Evolutionary conservation across 768 basidiomycete species (phyloP).

Genomic region (Galerina marginata): DNA sequence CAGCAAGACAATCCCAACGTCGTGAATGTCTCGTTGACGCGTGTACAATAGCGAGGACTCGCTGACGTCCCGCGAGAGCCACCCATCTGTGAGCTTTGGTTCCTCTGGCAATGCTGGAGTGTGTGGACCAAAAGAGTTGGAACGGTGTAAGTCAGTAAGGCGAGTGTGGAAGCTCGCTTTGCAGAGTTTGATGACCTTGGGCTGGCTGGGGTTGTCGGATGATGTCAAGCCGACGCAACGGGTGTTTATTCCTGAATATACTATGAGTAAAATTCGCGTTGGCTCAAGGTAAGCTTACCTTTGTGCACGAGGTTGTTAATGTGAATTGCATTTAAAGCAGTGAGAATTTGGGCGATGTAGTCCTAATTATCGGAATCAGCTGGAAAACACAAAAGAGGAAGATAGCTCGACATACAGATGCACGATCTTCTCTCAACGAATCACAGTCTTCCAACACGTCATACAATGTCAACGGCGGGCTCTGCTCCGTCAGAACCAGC

Average conservation of each 20-base stretch:
- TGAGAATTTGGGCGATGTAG: slow-evolving; percentile 75
- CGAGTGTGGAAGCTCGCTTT: slow-evolving; percentile 74
- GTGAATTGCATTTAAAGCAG: slow-evolving; percentile 72
- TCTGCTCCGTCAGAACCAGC: slow-evolving; percentile 73
- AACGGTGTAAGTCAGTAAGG: slow-evolving; percentile 81
- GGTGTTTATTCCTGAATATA: slow-evolving; percentile 54
- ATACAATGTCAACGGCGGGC: slow-evolving; percentile 66
- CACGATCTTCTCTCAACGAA: slow-evolving; percentile 72
- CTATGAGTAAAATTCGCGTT: not conserved
- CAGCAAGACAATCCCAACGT: slow-evolving; percentile 76
- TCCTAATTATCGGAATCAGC: slow-evolving; percentile 51
- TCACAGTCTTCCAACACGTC: slow-evolving; percentile 82
- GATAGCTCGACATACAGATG: slow-evolving; percentile 51
- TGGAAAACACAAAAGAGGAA: slow-evolving; percentile 19
- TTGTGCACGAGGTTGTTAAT: slow-evolving; percentile 71
- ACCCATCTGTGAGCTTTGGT: slow-evolving; percentile 30
- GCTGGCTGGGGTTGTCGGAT: slow-evolving; percentile 52
- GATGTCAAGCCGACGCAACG: slow-evolving; percentile 66
- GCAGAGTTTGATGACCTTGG: slow-evolving; percentile 76
- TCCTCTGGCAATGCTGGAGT: slow-evolving; percentile 35
- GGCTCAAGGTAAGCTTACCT: slow-evolving; percentile 42
- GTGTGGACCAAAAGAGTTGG: slow-evolving; percentile 72
- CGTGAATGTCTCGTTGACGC: slow-evolving; percentile 80
- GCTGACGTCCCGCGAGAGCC: slow-evolving; percentile 82
- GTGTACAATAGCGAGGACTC: slow-evolving; percentile 79